phyloP scores from a whole-genome alignment of 2,329 filamentous ascomycete genomes.

The Xenosphaeropsis pyriputrescens region DNA sequence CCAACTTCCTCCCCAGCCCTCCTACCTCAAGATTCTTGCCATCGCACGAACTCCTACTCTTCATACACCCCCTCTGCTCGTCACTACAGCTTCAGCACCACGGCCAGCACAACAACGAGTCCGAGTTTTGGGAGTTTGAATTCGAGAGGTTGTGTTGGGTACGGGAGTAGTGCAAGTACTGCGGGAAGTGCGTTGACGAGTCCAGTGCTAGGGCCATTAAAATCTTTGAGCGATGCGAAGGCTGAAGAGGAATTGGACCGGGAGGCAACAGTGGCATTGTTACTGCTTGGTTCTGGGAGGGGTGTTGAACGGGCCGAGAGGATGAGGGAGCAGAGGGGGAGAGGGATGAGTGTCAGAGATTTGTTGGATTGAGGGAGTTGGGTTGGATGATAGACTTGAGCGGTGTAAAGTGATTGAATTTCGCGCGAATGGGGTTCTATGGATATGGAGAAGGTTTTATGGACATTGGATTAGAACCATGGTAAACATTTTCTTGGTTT shows the following conservation, averaged over 20 bases:
- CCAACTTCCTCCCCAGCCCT: constrained; percentile 37
- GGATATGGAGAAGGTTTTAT: too few relatives aligned
- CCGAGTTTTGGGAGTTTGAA: constrained; percentile 39
- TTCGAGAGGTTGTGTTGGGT: constrained; percentile 18
- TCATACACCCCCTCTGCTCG: constrained; percentile 25
- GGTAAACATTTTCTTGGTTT: too few relatives aligned
- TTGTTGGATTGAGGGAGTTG: constrained; percentile 26
- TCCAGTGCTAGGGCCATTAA: constrained; percentile 38
- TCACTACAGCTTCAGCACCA: constrained; percentile 34
- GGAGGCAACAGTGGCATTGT: constrained; percentile 64
- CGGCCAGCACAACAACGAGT: constrained; percentile 32
- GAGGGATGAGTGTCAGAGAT: constrained; percentile 39
- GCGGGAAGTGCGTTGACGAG: constrained; percentile 38
- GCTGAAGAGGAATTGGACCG: constrained; percentile 37
- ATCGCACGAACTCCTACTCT: constrained; percentile 37
- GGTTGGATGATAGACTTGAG: too few relatives aligned
- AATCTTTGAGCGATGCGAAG: constrained; percentile 40
- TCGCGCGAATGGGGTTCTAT: too few relatives aligned
- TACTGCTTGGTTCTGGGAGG: constrained; percentile 78
- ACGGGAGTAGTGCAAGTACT: constrained; percentile 19
- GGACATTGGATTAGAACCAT: too few relatives aligned
- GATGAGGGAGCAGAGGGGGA: constrained; percentile 18
- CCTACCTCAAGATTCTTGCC: constrained; percentile 26
- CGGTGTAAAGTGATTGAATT: too few relatives aligned
- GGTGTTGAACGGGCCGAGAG: constrained; percentile 24